Evolutionary conservation across 345 rosid genomes (phyloP), one percentile per base, ranked within the genome.

Genomic region (Arabidopsis thaliana): DNA sequence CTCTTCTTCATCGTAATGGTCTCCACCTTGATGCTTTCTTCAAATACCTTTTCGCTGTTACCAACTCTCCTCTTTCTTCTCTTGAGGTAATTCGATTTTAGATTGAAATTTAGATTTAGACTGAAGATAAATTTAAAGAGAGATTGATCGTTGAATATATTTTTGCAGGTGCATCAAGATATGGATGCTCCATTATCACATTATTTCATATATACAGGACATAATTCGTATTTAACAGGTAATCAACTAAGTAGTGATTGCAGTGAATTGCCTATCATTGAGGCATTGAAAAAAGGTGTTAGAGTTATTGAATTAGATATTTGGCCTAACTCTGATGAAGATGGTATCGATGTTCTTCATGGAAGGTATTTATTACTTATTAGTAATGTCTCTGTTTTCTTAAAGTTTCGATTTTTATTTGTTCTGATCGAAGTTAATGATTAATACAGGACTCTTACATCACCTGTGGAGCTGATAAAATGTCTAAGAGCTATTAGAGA

Each of bases 211-310:
- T 86, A 38, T 57, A 95, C 97, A 20, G 97, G 99, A 32, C 97
- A 92, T 71, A 95, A 95, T 74, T 92, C 97, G 0, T 95, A 92
- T 82, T 82, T 95, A 41, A 92, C 97, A 0, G 97, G 97, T 59
- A 95, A 95, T 82, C 99, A 95, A 69, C 89, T 95, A 13, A 95
- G 84, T 63, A 95, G 99, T 72, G 97, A 95, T 64, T 95, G 97
- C 84, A 92, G 97, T 22, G 97, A 95, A 33, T 76, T 83, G 45
- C 99, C 99, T 2, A 92, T 92, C 75, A 83, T 89, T 71, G 63
- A 79, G 16, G 96, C 97, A 6, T 72, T 95, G 76, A 62, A 81
- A 45, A 85, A 70, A 79, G 99, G 99, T 55, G 97, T 92, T 33
- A 80, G 97, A 67, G 99, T 90, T 30, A 85, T 95, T 55, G 97